These are phyloP conservation scores for Aspergillus asperescens DNA, from an alignment of 495 filamentous ascomycete species.

Conservation along the genomic window DNA sequence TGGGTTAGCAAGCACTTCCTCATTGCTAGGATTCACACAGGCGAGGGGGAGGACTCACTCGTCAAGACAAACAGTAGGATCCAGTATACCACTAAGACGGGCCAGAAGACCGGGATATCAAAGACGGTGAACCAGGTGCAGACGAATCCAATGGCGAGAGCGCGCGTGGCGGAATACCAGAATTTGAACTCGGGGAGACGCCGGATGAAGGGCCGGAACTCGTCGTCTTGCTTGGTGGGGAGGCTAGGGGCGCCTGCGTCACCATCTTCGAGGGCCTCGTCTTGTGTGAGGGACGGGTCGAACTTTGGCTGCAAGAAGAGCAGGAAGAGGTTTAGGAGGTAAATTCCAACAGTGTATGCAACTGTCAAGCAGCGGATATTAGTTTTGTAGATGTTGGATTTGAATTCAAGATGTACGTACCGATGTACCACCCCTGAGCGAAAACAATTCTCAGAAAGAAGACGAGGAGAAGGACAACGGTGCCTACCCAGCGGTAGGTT, in stretches of 20 bases:
- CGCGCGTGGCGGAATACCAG: slow-evolving; percentile 91
- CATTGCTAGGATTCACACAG: background rate
- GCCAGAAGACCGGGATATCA: slow-evolving; percentile 98
- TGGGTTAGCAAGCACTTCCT: background rate
- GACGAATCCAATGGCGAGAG: slow-evolving; percentile 73
- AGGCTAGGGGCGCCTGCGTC: slow-evolving; percentile 58
- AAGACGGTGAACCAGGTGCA: slow-evolving; percentile 93
- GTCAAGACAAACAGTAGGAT: slow-evolving; percentile 91
- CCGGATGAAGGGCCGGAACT: slow-evolving; percentile 95
- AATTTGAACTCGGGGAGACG: slow-evolving; percentile 99
- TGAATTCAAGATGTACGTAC: slow-evolving; percentile 44
- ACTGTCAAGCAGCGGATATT: slow-evolving; percentile 47
- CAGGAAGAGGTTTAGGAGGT: slow-evolving; percentile 98
- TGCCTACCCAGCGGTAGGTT: slow-evolving; percentile 83
- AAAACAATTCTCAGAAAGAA: slow-evolving; percentile 88
- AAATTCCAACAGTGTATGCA: slow-evolving; percentile 96
- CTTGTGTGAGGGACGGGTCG: slow-evolving; percentile 91
- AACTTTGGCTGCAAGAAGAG: slow-evolving; percentile 98
- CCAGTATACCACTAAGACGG: slow-evolving; percentile 97
- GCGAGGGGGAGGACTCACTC: slow-evolving; percentile 55
- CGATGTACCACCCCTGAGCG: slow-evolving; percentile 97
- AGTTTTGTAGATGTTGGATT: background rate
- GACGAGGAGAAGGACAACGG: slow-evolving; percentile 61
- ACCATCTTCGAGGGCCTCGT: slow-evolving; percentile 95
- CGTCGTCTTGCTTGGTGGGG: slow-evolving; percentile 90